These are phyloP conservation scores for Ammopiptanthus mongolicus DNA, from an alignment of 306 rosid genomes.

Conservation along the genomic window DNA sequence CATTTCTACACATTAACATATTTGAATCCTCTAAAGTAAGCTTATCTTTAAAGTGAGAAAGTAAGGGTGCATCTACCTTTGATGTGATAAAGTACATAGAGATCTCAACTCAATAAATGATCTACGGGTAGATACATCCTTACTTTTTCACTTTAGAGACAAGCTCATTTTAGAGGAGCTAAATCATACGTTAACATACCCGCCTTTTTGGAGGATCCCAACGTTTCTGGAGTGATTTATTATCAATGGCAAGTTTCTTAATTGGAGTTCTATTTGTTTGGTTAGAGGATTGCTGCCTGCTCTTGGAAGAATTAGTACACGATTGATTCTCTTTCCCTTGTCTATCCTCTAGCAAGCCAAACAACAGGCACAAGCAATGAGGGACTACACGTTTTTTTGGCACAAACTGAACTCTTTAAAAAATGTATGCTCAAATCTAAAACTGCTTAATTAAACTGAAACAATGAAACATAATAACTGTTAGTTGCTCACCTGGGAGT, in stretches of 20 bases:
- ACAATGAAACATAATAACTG: not conserved
- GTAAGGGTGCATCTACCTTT: too few species aligned
- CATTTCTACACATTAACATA: not conserved
- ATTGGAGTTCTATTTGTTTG: constrained; percentile 32
- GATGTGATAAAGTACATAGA: too few species aligned
- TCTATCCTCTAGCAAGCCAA: constrained; percentile 36
- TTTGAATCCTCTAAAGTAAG: too few species aligned
- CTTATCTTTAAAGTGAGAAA: too few species aligned
- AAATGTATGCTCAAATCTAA: not conserved
- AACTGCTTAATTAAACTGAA: not conserved
- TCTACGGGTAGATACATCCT: too few species aligned
- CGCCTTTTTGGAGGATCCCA: constrained; percentile 40
- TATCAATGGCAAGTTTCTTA: constrained; percentile 38
- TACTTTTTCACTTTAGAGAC: too few species aligned
- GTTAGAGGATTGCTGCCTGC: constrained; percentile 21
- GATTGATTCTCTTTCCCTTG: constrained; percentile 49
- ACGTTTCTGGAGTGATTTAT: constrained; percentile 42
- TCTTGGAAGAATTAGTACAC: constrained; percentile 22
- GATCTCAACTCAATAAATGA: too few species aligned
- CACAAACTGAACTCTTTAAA: not conserved
- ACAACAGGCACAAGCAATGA: not conserved
- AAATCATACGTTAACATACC: too few species aligned
- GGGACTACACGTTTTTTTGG: not conserved
- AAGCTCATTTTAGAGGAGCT: too few species aligned
- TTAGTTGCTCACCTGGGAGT: constrained; percentile 39